Evolutionary conservation across 1,284 basidiomycete genomes (phyloP).

Genomic region (Erythrobasidium hasegawianum): DNA sequence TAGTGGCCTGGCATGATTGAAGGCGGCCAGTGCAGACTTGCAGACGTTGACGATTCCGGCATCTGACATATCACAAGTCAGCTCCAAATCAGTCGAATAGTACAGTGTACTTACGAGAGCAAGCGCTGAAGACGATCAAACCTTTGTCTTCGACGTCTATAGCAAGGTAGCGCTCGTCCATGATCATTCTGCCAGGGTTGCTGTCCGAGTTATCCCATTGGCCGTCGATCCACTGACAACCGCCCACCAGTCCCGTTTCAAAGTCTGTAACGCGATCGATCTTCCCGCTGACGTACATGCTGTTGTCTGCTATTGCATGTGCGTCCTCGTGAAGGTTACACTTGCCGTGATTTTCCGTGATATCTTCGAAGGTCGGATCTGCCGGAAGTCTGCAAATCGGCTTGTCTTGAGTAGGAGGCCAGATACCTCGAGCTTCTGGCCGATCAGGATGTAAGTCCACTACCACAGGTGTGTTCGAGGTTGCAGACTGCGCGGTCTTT

Average conservation of each 20-base stretch:
- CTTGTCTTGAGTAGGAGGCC: conserved; percentile 58
- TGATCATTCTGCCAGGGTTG: conserved; percentile 58
- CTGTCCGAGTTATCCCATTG: conserved; percentile 36
- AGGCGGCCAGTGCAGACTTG: conserved; percentile 60
- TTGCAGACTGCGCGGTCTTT: conserved; percentile 34
- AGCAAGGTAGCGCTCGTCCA: conserved; percentile 73
- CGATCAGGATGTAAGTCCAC: conserved; percentile 72
- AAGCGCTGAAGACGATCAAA: conserved; percentile 74
- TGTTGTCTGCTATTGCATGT: conserved; percentile 61
- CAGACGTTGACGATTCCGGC: conserved; percentile 78
- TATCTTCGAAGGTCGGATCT: conserved; percentile 68
- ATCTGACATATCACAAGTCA: conserved; percentile 56
- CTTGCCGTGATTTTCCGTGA: conserved; percentile 57
- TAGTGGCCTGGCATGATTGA: conserved; percentile 59
- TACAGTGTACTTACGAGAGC: conserved; percentile 11
- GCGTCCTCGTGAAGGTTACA: conserved; percentile 60
- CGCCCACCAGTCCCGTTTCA: conserved; percentile 65
- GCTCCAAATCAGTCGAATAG: conserved; percentile 1
- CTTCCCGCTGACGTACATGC: conserved; percentile 71
- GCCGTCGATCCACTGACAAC: conserved; percentile 60
- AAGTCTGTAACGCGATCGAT: conserved; percentile 66
- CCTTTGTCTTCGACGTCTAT: conserved; percentile 74
- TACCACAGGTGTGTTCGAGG: conserved; percentile 50
- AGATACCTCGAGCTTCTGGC: conserved; percentile 68
- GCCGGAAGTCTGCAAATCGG: conserved; percentile 60